phyloP scores from a whole-genome alignment of 176 grass and related monocot species.

The Musa troglodytarum region DNA sequence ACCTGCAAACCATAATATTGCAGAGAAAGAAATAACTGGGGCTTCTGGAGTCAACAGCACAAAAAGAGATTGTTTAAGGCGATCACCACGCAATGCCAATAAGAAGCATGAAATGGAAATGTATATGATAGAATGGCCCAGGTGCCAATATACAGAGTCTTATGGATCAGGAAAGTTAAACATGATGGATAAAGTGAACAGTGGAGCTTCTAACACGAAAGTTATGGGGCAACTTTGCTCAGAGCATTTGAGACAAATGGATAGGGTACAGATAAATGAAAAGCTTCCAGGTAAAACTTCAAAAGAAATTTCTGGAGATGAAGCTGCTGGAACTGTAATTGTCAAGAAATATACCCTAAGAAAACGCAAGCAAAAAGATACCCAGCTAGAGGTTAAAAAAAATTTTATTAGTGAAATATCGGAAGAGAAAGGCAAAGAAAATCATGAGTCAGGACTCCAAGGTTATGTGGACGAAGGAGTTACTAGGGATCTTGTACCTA shows the following conservation, averaged over 20 bases:
- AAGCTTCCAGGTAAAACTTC: neutral
- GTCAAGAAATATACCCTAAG: neutral
- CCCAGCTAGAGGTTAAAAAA: neutral
- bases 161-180: neutral
- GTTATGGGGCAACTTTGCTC: neutral
- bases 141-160: neutral
- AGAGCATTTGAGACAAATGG: neutral
- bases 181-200: slow-evolving; percentile 5
- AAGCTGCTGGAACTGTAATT: neutral
- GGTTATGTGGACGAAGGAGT: neutral
- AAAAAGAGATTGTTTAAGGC: slow-evolving; percentile 19
- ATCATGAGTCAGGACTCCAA: neutral
- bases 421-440: neutral
- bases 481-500: neutral
- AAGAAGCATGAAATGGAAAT: slow-evolving; percentile 14
- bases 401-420: neutral
- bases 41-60: slow-evolving; percentile 27
- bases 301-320: neutral
- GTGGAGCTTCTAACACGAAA: neutral
- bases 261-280: too few species aligned
- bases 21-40: slow-evolving; percentile 15
- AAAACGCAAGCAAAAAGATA: neutral
- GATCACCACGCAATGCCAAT: slow-evolving; percentile 4
- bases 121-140: neutral
- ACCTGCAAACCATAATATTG: neutral